Base-by-base conservation (phyloP, 306 rosid species). In the Morella rubra region DNA sequence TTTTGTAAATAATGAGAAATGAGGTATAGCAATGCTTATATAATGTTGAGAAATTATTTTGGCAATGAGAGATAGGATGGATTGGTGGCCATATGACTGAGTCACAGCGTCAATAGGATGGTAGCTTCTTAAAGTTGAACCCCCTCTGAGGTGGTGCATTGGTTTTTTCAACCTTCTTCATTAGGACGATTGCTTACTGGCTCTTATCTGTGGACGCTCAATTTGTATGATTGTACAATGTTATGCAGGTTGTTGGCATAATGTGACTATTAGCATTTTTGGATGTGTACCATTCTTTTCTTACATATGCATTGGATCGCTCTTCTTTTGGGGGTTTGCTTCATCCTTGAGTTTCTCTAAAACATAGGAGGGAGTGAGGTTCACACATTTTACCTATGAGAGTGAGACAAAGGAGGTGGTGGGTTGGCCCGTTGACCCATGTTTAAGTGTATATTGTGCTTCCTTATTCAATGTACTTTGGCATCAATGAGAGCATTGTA, bases 251-350 rank as follows among this genome's bases (percentile, higher is more conserved):
- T 65, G 47, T 41, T 42, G 50, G 71, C 50, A 16, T 66, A 42
- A 41, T 66, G 41, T 42, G 47, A 42, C 8, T n/a, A 42, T 58
- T 40, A 18, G 19, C 46, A 54, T 19, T 82, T 67, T 44, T 73
- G 42, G 44, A 77, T 64, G 18, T 67, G 49, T 58, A 45, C 46
- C 47, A 20, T 45, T 27, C 76, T 19, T 73, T 72, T 72, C 27
- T 55, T 42, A 54, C 18, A 47, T 55, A 59, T 65, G 46, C 49
- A 20, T 67, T 66, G 16, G n/a, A 66, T 66, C 50, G 1, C 22
- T 44, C 11, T 65, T 41, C 3, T 20, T 3, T 18, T 41, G 71
- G 41, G 59, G 47, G 44, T 77, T 73, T n/a, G 76, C 15, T 71
- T 46, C 45, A 3, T 10, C 20, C 24, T 65, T 7, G 5, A 7